Evolutionary conservation across 2,329 filamentous ascomycete species (phyloP).

Genomic region (Emmonsiellopsis sp.): DNA sequence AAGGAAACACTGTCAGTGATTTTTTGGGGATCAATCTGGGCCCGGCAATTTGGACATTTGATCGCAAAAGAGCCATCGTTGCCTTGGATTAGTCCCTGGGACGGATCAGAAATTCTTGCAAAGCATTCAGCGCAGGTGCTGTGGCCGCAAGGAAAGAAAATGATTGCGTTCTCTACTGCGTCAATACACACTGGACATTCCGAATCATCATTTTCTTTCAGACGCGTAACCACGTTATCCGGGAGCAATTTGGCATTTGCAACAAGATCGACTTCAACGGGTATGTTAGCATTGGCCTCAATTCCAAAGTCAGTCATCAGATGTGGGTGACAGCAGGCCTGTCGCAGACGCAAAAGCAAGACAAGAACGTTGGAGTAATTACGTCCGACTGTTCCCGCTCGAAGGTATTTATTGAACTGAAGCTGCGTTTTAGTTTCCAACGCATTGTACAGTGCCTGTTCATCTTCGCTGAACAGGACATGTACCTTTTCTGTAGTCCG

Average conservation of each 20-base stretch:
- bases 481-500: constrained; percentile 55
- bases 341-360: constrained; percentile 67
- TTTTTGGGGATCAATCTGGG: constrained; percentile 54
- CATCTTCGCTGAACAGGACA: constrained; percentile 58
- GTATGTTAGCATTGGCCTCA: constrained; percentile 37
- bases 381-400: constrained; percentile 56
- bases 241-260: constrained; percentile 55
- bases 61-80: constrained; percentile 43
- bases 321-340: constrained; percentile 71
- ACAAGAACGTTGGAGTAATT: constrained; percentile 76
- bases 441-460: constrained; percentile 55
- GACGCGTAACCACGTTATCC: constrained; percentile 54
- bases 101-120: constrained; percentile 56
- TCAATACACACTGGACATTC: constrained; percentile 82
- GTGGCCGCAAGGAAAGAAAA: constrained; percentile 78
- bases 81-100: constrained; percentile 49
- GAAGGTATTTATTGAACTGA: constrained; percentile 68
- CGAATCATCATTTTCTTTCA: constrained; percentile 54
- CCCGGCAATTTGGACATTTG: constrained; percentile 71
- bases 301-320: constrained; percentile 58
- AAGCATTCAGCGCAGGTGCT: constrained; percentile 71
- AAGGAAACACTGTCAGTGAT: constrained; percentile 69
- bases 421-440: constrained; percentile 60
- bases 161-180: constrained; percentile 60
- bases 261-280: constrained; percentile 46